Percentiles rank a stretch among this genome's conserved stretches.
These are phyloP conservation scores for Umbelopsis sp. DNA, from an alignment of 192 early-diverging fungal species.

Conservation along the genomic window DNA sequence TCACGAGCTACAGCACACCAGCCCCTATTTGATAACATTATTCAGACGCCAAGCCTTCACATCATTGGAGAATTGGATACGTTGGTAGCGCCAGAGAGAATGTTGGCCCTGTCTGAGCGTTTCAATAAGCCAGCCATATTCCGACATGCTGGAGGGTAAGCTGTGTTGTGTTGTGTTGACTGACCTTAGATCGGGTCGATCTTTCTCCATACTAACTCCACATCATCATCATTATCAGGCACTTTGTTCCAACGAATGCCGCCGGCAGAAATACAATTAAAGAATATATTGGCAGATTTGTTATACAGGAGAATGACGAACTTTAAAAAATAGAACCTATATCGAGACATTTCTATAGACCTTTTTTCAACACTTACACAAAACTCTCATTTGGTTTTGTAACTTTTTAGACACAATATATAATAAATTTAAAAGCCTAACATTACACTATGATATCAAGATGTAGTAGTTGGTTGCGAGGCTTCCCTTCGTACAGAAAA, in stretches of 20 bases:
- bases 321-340: too few species aligned
- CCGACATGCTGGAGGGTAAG: conserved; percentile 41
- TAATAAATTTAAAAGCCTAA: too few species aligned
- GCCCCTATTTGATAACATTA: conserved; percentile 7
- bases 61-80: conserved; percentile 40
- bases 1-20: conserved; percentile 25
- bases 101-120: conserved; percentile 12
- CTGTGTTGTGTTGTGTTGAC: background rate
- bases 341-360: too few species aligned
- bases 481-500: too few species aligned
- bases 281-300: background rate
- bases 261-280: conserved; percentile 7
- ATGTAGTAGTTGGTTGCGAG: too few species aligned
- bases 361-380: too few species aligned
- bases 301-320: background rate
- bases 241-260: conserved; percentile 11
- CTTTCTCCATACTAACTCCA: background rate
- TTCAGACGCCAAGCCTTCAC: conserved; percentile 40
- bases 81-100: conserved; percentile 31
- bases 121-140: conserved; percentile 26
- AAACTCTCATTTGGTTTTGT: too few species aligned
- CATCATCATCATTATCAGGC: background rate
- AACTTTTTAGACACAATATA: too few species aligned
- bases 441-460: too few species aligned
- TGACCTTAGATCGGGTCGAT: background rate